These are phyloP conservation scores for Fusarium acutatum DNA, from an alignment of 2,329 filamentous ascomycete genomes.

Conservation along the genomic window DNA sequence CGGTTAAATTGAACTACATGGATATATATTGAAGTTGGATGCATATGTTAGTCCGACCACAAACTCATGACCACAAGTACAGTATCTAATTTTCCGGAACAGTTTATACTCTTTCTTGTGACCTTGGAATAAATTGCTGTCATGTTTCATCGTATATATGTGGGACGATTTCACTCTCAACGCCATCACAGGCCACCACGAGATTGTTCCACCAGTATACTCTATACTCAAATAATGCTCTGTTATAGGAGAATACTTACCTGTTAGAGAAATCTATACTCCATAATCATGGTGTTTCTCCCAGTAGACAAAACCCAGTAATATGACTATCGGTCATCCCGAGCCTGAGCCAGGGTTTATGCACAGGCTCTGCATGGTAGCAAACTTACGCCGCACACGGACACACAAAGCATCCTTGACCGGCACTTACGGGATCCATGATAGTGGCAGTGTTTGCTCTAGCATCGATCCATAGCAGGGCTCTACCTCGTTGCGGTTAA, in stretches of 20 bases:
- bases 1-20: neutral
- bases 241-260: neutral
- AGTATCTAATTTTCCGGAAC: neutral
- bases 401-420: neutral
- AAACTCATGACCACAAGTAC: neutral
- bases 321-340: constrained; percentile 7
- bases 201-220: neutral
- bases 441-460: neutral
- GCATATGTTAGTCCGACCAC: neutral
- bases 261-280: too few species aligned
- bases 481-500: constrained; percentile 14
- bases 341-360: neutral
- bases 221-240: neutral
- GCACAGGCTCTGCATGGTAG: neutral
- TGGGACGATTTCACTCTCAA: too few species aligned
- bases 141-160: neutral
- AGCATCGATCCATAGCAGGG: neutral
- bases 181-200: neutral
- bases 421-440: neutral
- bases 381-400: constrained; percentile 1
- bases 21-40: neutral
- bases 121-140: neutral
- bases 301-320: constrained; percentile 2
- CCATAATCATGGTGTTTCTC: neutral
- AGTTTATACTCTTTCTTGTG: neutral